phyloP scores from a whole-genome alignment of 768 basidiomycete species.

The Leucogyrophana mollusca region DNA sequence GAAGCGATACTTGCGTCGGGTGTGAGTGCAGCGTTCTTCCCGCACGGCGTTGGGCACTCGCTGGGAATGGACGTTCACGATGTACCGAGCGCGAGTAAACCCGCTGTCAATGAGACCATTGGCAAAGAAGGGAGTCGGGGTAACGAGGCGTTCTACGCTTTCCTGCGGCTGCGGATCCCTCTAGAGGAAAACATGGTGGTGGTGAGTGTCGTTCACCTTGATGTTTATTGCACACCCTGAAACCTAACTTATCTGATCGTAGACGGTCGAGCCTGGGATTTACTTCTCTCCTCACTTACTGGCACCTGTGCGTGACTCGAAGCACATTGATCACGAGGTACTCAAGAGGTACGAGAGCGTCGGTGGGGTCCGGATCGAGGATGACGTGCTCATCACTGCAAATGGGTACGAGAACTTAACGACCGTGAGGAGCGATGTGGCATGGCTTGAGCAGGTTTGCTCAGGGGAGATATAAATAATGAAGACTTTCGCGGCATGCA shows the following conservation, averaged over 20 bases:
- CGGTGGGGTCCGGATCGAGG: constrained; percentile 93
- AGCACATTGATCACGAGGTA: constrained; percentile 67
- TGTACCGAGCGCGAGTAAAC: constrained; percentile 80
- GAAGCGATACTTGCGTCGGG: constrained; percentile 76
- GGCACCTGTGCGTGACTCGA: constrained; percentile 58
- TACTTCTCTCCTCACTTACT: constrained; percentile 84
- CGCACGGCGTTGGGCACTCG: constrained; percentile 90
- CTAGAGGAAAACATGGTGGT: constrained; percentile 83
- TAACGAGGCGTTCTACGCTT: constrained; percentile 71
- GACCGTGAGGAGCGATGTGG: constrained; percentile 76
- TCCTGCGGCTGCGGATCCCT: constrained; percentile 75
- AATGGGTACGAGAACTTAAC: constrained; percentile 84
- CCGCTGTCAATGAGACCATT: constrained; percentile 54
- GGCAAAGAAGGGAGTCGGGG: constrained; percentile 31
- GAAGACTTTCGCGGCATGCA: too few species aligned
- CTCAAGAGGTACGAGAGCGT: constrained; percentile 74
- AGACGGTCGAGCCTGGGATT: constrained; percentile 91
- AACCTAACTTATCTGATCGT: constrained; percentile 2
- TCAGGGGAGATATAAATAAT: constrained; percentile 54
- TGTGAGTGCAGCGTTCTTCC: constrained; percentile 85
- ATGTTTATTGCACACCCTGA: neutral
- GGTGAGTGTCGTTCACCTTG: constrained; percentile 43
- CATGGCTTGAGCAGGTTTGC: constrained; percentile 81
- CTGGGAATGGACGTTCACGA: constrained; percentile 96
- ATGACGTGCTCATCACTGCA: constrained; percentile 78